These are phyloP conservation scores for barley (Hordeum vulgare) DNA, from an alignment of 176 grass and related monocot genomes.

Conservation along the genomic window MorexV3_pseudomolecules_assembly NC_058523.1:37574383-37574882, in stretches of 20 bases:
- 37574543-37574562: background rate
- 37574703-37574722: conserved; percentile 63
- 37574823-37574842: conserved; percentile 23
- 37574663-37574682: background rate
- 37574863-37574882: conserved; percentile 26
- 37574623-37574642: too few relatives aligned
- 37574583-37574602: background rate
- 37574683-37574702: conserved; percentile 39
- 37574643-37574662: too few relatives aligned
- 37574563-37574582: conserved; percentile 10
- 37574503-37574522: conserved; percentile 24
- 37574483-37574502: conserved; percentile 28
- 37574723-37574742: conserved; percentile 46
- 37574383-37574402: too few relatives aligned
- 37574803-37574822: conserved; percentile 38
- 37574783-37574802: conserved; percentile 32
- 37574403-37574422: too few relatives aligned
- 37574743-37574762: conserved; percentile 54
- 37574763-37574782: conserved; percentile 23
- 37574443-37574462: conserved; percentile 69
- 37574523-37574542: conserved; percentile 12
- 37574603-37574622: too few relatives aligned
- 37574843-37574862: conserved; percentile 29
- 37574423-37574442: too few relatives aligned
- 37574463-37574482: conserved; percentile 38